Evolutionary conservation across 495 filamentous ascomycete species (phyloP).

Genomic region (Hyphodiscus hymeniophilus): DNA sequence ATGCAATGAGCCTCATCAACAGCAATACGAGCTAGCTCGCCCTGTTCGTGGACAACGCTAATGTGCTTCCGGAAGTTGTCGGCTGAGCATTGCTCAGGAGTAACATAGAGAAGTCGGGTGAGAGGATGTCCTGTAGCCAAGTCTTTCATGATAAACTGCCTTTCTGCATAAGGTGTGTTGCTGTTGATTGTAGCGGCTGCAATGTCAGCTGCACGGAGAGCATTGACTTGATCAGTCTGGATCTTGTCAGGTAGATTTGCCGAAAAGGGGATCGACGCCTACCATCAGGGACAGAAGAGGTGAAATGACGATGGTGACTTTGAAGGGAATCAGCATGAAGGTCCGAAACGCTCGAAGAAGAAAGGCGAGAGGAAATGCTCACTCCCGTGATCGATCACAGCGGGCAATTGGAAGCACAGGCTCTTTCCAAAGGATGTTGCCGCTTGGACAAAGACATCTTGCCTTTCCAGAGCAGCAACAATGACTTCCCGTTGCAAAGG

Average conservation of each 20-base stretch:
- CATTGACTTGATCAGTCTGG: slow-evolving; percentile 84
- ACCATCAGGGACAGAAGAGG: slow-evolving; percentile 90
- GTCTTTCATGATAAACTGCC: slow-evolving; percentile 63
- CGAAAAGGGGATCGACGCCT: slow-evolving; percentile 15
- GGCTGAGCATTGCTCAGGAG: slow-evolving; percentile 77
- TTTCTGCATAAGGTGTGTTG: slow-evolving; percentile 55
- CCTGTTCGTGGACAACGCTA: slow-evolving; percentile 65
- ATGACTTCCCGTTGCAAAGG: slow-evolving; percentile 87
- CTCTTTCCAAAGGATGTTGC: slow-evolving; percentile 97
- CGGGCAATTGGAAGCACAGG: slow-evolving; percentile 88
- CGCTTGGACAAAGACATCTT: slow-evolving; percentile 92
- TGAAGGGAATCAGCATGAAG: slow-evolving; percentile 1
- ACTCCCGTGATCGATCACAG: slow-evolving; percentile 80
- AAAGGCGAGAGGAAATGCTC: slow-evolving; percentile 18
- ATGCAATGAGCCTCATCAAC: slow-evolving; percentile 97
- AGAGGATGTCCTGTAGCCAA: slow-evolving; percentile 79
- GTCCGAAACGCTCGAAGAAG: no score
- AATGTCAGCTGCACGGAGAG: slow-evolving; percentile 64
- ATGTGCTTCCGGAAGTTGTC: slow-evolving; percentile 71
- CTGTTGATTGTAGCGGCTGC: slow-evolving; percentile 82
- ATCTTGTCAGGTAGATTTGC: slow-evolving; percentile 1
- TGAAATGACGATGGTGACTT: slow-evolving; percentile 89
- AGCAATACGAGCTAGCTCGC: slow-evolving; percentile 75
- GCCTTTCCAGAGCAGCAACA: slow-evolving; percentile 62
- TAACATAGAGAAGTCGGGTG: slow-evolving; percentile 84